A percentile compares a stretch with the other conserved stretches of the same genome.
Evolutionary conservation across 768 basidiomycete species (phyloP).

Genomic region (Pleurotus tuber-regium): DNA sequence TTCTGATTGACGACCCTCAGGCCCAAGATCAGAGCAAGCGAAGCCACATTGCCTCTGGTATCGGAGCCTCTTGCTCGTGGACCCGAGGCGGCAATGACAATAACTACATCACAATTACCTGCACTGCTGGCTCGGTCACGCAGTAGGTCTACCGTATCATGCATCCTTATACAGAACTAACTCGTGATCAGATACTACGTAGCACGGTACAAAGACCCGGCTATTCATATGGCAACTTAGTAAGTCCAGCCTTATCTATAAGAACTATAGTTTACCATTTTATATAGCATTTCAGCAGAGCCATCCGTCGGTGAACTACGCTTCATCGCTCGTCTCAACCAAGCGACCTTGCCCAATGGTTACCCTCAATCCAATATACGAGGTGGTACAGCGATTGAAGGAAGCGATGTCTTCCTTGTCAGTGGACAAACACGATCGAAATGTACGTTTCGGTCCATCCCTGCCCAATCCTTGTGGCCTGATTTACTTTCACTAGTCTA

Average conservation of each 20-base stretch:
- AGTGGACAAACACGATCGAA: constrained; percentile 31
- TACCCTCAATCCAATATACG: constrained; percentile 23
- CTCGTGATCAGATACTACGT: constrained; percentile 31
- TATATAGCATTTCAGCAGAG: constrained; percentile 28
- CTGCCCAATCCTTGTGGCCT: not conserved
- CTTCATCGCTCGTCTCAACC: constrained; percentile 32
- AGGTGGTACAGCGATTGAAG: constrained; percentile 35
- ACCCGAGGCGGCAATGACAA: constrained; percentile 25
- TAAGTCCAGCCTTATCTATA: constrained; percentile 12
- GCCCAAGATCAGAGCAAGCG: constrained; percentile 29
- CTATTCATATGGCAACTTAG: constrained; percentile 38
- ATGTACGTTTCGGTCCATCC: constrained; percentile 10
- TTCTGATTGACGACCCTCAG: too few species aligned
- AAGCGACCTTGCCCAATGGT: constrained; percentile 26
- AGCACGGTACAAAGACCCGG: constrained; percentile 31
- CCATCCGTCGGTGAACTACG: constrained; percentile 36
- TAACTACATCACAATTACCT: constrained; percentile 37
- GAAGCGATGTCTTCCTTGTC: constrained; percentile 31
- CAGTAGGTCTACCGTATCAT: constrained; percentile 20
- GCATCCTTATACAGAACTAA: not conserved
- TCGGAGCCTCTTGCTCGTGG: constrained; percentile 29
- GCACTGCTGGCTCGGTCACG: constrained; percentile 28
- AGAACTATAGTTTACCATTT: not conserved
- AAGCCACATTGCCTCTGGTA: constrained; percentile 30
- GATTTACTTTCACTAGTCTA: constrained; percentile 17